phyloP scores from a whole-genome alignment of 129 eudicot species.

The Daucus carota region DNA sequence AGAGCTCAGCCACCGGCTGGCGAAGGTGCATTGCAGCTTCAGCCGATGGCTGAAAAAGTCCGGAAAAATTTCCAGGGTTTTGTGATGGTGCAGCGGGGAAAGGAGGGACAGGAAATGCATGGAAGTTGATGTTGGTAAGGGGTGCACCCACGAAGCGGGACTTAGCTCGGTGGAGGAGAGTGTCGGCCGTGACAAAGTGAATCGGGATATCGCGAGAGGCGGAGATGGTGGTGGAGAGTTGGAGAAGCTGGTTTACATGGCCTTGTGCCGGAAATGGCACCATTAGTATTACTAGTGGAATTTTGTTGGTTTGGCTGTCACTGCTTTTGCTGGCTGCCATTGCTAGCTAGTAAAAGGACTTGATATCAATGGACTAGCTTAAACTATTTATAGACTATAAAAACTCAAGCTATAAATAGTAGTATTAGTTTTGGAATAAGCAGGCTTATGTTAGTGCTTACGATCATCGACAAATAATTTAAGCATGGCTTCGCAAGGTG shows the following conservation, averaged over 20 bases:
- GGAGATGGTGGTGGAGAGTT: slow-evolving; percentile 8
- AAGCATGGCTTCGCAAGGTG: too few species aligned
- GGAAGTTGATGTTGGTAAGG: not conserved
- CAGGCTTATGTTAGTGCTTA: too few species aligned
- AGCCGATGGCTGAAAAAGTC: slow-evolving; percentile 34
- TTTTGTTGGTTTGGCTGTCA: not conserved
- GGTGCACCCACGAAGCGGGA: not conserved
- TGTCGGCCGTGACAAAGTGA: not conserved
- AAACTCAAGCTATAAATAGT: not conserved
- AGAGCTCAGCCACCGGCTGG: slow-evolving; percentile 28
- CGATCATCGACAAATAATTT: too few species aligned
- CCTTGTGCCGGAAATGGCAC: slow-evolving; percentile 5
- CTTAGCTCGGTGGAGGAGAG: not conserved
- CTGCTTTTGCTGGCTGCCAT: not conserved
- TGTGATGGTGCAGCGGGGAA: slow-evolving; percentile 31
- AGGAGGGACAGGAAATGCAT: slow-evolving; percentile 28
- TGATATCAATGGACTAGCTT: not conserved
- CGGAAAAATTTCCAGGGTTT: slow-evolving; percentile 26
- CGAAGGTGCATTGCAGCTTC: slow-evolving; percentile 31
- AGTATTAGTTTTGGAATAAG: not conserved
- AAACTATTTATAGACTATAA: not conserved
- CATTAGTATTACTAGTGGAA: not conserved
- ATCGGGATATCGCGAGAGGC: not conserved
- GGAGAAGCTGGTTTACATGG: slow-evolving; percentile 9
- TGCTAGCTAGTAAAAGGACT: not conserved